Conservation (phyloP, 2,329 filamentous ascomycete genomes). For the Cytospora paraplurivora region DNA sequence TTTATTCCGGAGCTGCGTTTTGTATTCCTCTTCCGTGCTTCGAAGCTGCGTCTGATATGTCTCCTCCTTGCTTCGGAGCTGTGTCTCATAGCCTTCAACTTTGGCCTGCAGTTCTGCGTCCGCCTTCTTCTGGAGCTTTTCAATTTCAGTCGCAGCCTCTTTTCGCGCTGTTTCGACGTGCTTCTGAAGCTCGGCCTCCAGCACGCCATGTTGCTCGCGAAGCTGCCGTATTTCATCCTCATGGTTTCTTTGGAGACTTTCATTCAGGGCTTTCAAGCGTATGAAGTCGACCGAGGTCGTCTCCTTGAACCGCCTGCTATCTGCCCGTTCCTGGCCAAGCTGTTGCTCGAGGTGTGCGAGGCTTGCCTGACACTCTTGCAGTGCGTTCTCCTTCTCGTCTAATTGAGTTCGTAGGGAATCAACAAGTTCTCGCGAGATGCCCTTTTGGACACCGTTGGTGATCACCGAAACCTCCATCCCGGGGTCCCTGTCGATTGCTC, state of each 20-base stretch:
- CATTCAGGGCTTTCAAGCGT: conserved; percentile 57
- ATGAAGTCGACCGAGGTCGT: conserved; percentile 54
- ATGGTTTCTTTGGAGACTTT: conserved; percentile 70
- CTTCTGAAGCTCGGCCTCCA: conserved; percentile 43
- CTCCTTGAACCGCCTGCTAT: conserved; percentile 69
- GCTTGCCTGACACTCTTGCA: conserved; percentile 52
- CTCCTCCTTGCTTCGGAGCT: conserved; percentile 14
- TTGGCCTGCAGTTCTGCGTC: conserved; percentile 48
- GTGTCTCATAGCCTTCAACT: neutral
- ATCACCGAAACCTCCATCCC: conserved; percentile 82
- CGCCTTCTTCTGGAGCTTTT: conserved; percentile 49
- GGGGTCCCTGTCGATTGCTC: conserved; percentile 88
- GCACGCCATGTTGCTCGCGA: conserved; percentile 45
- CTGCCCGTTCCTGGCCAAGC: conserved; percentile 71
- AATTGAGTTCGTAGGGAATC: conserved; percentile 80
- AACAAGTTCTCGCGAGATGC: conserved; percentile 90
- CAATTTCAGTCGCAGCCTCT: conserved; percentile 32
- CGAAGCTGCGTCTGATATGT: conserved; percentile 17
- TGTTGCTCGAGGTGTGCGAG: conserved; percentile 52
- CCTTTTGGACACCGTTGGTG: conserved; percentile 78
- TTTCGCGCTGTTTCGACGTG: conserved; percentile 25
- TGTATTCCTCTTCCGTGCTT: conserved; percentile 16
- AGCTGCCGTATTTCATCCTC: conserved; percentile 62
- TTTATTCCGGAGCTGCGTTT: conserved; percentile 29
- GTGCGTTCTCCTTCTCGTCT: conserved; percentile 64